Base-by-base conservation (phyloP, 2,329 filamentous ascomycete genomes). In the Colletotrichum tofieldiae region DNA sequence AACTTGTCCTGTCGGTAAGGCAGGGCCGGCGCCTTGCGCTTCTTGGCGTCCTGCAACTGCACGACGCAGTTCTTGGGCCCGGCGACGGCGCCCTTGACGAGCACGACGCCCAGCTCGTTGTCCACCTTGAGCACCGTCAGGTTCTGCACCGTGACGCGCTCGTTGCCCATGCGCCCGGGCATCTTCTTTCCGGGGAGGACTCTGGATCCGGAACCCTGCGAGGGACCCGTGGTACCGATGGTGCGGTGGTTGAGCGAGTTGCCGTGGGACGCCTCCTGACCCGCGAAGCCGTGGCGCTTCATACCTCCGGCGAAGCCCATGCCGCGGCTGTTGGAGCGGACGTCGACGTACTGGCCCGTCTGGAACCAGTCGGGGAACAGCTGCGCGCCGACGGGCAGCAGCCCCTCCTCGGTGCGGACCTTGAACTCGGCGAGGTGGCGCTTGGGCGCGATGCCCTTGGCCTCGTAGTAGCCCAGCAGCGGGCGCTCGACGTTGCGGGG, bases 171-270 rank as follows among this genome's bases (percentile, higher is more conserved):
- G 72, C 94, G 91, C 67, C 96, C 96, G 4, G 96, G 91, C 96
- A 99, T 99, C 85, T 95, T 96, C 90, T 99, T 99, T 73, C 96
- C 96, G 0, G 96, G 96, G 80, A 95, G 86, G 32, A 99, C 96
- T 84, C 96, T 91, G 74, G 94, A 97, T 84, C 96, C 96, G 80
- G 93, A 92, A 75, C 96, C 96, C 84, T 99, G 96, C 77, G 93
- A 93, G 72, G 93, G 94, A 81, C 96, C 96, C 9, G 93, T 89
- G 43, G 94, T 96, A 87, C 96, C 96, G 85, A 98, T 94, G 37
- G 93, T 93, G 79, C 96, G 90, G 88, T 99, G 96, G 79, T 94
- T 95, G 85, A 95, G 91, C 80, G 95, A 98, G 85, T 97, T 96
- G 89, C 96, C 96, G 89, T 99, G 96, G 77, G 92, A 95, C 69